A percentile compares a stretch with the other conserved stretches of the same genome.
These are phyloP conservation scores for Sequoiadendron giganteum DNA, from an alignment of 75 land plant genomes.

Conservation along the genomic window DNA sequence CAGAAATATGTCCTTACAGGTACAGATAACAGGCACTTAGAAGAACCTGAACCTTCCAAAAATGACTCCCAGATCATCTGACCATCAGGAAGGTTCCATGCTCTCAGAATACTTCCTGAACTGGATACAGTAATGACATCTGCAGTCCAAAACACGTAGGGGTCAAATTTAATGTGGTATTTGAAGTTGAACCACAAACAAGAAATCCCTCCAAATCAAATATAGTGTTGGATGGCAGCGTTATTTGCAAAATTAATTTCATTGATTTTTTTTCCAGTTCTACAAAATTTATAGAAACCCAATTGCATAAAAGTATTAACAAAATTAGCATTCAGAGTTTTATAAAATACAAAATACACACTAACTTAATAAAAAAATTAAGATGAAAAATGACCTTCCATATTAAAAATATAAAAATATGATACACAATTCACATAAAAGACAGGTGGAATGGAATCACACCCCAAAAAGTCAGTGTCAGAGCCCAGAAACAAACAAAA, in stretches of 20 bases:
- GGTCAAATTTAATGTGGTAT: neutral
- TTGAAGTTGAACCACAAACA: neutral
- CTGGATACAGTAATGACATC: slow-evolving; percentile 88
- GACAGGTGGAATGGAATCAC: too few species aligned
- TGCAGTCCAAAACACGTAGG: slow-evolving; percentile 23
- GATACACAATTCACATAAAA: too few species aligned
- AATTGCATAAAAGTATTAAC: neutral
- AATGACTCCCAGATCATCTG: slow-evolving; percentile 88
- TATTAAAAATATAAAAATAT: too few species aligned
- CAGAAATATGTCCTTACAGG: slow-evolving; percentile 44
- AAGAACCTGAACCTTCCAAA: slow-evolving; percentile 40
- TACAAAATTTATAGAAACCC: neutral
- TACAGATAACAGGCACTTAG: slow-evolving; percentile 42
- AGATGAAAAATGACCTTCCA: too few species aligned
- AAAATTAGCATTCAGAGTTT: neutral
- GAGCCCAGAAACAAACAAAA: too few species aligned
- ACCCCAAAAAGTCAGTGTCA: too few species aligned
- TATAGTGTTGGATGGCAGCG: neutral
- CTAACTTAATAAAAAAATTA: neutral
- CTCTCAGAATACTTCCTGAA: slow-evolving; percentile 74
- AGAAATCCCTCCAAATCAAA: neutral
- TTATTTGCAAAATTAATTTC: neutral
- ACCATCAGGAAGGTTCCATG: slow-evolving; percentile 99
- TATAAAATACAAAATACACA: neutral
- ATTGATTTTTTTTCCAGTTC: neutral